phyloP scores from a whole-genome alignment of 2,329 filamentous ascomycete species.

The Sarocladium kiliense region DNA sequence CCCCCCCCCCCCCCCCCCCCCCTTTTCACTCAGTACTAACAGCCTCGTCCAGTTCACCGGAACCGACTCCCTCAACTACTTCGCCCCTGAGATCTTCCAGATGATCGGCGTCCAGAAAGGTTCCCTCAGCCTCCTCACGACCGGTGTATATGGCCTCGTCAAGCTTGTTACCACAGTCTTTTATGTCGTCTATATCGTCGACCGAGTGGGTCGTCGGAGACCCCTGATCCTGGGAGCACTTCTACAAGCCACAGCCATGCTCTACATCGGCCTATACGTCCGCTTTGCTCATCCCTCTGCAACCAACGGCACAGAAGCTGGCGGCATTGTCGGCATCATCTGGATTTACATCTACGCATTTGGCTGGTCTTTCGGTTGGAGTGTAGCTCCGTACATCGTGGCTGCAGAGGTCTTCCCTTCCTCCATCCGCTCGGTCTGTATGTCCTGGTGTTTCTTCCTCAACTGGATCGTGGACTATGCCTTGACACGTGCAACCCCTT shows the following conservation, averaged over 20 bases:
- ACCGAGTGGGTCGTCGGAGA: conserved; percentile 22
- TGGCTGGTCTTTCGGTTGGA: conserved; percentile 20
- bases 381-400: conserved; percentile 17
- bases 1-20: too few relatives aligned
- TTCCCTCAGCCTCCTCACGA: conserved; percentile 28
- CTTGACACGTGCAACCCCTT: conserved; percentile 22
- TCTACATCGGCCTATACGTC: conserved; percentile 26
- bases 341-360: conserved; percentile 26
- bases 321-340: conserved; percentile 34
- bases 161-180: conserved; percentile 18
- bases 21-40: too few relatives aligned
- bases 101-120: conserved; percentile 30
- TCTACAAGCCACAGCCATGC: conserved; percentile 19
- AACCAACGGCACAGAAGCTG: conserved; percentile 27
- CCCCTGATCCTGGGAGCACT: conserved; percentile 20
- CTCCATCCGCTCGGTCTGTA: conserved; percentile 22
- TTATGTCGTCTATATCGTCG: conserved; percentile 24
- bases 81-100: conserved; percentile 32
- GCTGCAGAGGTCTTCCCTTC: conserved; percentile 25
- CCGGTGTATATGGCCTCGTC: conserved; percentile 24
- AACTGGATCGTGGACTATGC: conserved; percentile 28
- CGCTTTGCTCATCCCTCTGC: conserved; percentile 25
- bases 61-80: conserved; percentile 35
- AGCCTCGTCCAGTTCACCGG: conserved; percentile 29
- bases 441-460: conserved; percentile 18